Conservation (phyloP, 139 green algal genomes). For the Tetradesmus obliquus region DNA sequence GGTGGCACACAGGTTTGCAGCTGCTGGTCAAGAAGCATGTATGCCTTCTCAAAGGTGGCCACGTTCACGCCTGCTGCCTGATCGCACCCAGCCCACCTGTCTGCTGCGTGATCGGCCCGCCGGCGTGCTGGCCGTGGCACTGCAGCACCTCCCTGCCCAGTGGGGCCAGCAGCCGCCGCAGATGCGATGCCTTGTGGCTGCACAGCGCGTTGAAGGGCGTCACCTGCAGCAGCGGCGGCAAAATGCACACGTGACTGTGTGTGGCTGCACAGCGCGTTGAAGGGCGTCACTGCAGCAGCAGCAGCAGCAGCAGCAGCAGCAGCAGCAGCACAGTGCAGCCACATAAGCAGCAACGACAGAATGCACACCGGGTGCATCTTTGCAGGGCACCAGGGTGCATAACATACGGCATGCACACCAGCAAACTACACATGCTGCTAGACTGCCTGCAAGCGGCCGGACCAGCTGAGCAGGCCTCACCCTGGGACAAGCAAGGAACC, state of each 20-base stretch:
- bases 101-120: background rate
- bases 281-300: background rate
- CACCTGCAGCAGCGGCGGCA: background rate
- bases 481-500: too few species aligned
- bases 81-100: background rate
- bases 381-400: too few species aligned
- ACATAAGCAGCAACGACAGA: background rate
- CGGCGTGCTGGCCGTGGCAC: slow-evolving; percentile 57
- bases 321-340: background rate
- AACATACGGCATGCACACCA: too few species aligned
- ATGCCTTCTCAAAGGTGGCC: slow-evolving; percentile 92
- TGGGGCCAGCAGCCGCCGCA: slow-evolving; percentile 53
- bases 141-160: slow-evolving; percentile 51
- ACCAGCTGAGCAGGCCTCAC: too few species aligned
- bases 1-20: slow-evolving; percentile 12
- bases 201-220: slow-evolving; percentile 58
- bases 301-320: background rate
- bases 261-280: slow-evolving; percentile 66
- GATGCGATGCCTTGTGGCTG: slow-evolving; percentile 64
- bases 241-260: too few species aligned
- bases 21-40: slow-evolving; percentile 76
- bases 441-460: too few species aligned
- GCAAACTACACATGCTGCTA: too few species aligned
- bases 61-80: slow-evolving; percentile 54
- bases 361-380: too few species aligned